Evolutionary conservation across 148 eudicot species (phyloP), one percentile per base, ranked within the genome.

Genomic region (Bassia scoparia): DNA sequence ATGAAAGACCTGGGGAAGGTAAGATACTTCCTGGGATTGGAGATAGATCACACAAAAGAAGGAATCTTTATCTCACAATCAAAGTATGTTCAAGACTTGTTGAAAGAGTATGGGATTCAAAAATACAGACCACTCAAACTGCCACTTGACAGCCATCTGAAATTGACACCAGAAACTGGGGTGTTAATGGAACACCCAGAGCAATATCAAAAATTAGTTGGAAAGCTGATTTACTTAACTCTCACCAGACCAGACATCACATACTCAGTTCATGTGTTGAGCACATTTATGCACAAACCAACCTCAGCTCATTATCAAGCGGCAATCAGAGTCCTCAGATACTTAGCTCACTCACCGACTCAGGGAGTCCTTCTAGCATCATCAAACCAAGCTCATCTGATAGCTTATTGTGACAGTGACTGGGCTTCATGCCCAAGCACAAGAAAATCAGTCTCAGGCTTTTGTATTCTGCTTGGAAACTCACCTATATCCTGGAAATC

Each of bases 171-270:
- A n/a, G n/a, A n/a, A n/a, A n/a, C n/a, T n/a, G n/a, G n/a, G n/a
- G n/a, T n/a, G n/a, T n/a, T n/a, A n/a, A 2, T 12, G 3, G 26
- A 59, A 59, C 62, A 23, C 11, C 27, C 23, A 7, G 27, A 17
- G n/a, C n/a, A n/a, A 17, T 59, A 59, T n/a, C 23, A 27, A 13
- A 59, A 27, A 3, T 29, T 59, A 2, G 26, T 59, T 12, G 62
- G 62, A 29, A 59, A 59, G 29, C 62, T 59, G 7, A 59, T 59
- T 59, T 59, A n/a, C n/a, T n/a, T n/a, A n/a, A n/a, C n/a, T n/a
- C n/a, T n/a, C n/a, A n/a, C n/a, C n/a, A n/a, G n/a, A n/a, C n/a
- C n/a, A n/a, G n/a, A n/a, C n/a, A n/a, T n/a, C n/a, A n/a, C n/a
- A n/a, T n/a, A n/a, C n/a, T n/a, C n/a, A n/a, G n/a, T n/a, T n/a